phyloP scores from a whole-genome alignment of 2,329 filamentous ascomycete species.

The Blastomyces gilchristii region DNA sequence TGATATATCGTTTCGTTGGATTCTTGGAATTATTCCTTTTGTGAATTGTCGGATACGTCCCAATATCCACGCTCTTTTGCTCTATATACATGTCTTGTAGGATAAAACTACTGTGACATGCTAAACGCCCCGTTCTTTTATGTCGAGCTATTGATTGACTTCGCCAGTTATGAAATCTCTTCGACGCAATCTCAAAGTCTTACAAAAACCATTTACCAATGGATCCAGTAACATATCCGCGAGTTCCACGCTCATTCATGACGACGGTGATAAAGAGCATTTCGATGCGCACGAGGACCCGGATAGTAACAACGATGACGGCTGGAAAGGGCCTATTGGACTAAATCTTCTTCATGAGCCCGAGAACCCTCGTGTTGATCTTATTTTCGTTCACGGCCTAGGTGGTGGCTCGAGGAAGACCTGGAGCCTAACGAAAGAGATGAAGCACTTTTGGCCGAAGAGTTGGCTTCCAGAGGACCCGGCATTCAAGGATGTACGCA shows the following conservation, averaged over 20 bases:
- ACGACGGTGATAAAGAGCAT: neutral
- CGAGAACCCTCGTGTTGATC: slow-evolving; percentile 17
- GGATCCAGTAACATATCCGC: neutral
- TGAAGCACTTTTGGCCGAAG: slow-evolving; percentile 29
- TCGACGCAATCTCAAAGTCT: neutral
- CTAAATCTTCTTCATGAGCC: slow-evolving; percentile 14
- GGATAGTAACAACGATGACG: neutral
- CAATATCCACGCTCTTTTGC: neutral
- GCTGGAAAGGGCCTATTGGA: slow-evolving; percentile 14
- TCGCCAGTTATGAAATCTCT: neutral
- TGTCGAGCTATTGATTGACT: neutral
- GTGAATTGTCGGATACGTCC: neutral
- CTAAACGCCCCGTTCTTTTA: neutral
- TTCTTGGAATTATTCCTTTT: neutral
- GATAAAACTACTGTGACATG: neutral
- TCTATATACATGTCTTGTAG: neutral
- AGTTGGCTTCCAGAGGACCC: slow-evolving; percentile 27
- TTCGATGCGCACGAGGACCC: neutral
- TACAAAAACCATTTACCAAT: neutral
- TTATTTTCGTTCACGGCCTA: slow-evolving; percentile 36
- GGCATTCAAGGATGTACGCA: slow-evolving; percentile 24
- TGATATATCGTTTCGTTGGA: neutral
- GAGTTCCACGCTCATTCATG: neutral
- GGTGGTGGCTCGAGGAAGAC: slow-evolving; percentile 30
- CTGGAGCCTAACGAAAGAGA: slow-evolving; percentile 26